phyloP scores from a whole-genome alignment of 2,329 filamentous ascomycete species.

The Clarireedia monteithiana region DNA sequence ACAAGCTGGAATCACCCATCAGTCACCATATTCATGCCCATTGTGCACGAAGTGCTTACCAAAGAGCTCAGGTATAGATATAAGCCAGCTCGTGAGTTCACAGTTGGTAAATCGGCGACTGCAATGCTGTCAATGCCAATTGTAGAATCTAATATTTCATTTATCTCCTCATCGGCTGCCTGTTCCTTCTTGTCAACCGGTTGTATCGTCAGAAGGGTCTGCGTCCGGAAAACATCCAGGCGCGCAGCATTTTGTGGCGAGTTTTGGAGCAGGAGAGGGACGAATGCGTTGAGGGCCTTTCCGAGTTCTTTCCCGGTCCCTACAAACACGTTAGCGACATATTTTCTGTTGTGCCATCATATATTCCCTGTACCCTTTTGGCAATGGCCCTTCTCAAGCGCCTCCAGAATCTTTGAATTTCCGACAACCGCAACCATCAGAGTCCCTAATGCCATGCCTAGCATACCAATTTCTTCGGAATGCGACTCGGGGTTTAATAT shows the following conservation, averaged over 20 bases:
- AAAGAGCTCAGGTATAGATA: slow-evolving; percentile 80
- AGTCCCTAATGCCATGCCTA: slow-evolving; percentile 56
- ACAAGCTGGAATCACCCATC: slow-evolving; percentile 52
- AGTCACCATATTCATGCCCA: slow-evolving; percentile 15
- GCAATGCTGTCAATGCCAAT: slow-evolving; percentile 35
- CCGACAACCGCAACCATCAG: slow-evolving; percentile 55
- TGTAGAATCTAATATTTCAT: slow-evolving; percentile 49
- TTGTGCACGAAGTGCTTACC: slow-evolving; percentile 39
- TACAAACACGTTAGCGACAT: neutral
- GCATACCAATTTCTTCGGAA: slow-evolving; percentile 49
- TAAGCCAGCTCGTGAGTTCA: slow-evolving; percentile 72
- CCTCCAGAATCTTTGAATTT: slow-evolving; percentile 45
- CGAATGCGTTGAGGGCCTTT: slow-evolving; percentile 44
- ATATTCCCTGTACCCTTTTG: slow-evolving; percentile 34
- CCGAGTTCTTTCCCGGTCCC: slow-evolving; percentile 39
- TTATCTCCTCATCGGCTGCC: slow-evolving; percentile 42
- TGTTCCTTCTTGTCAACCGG: slow-evolving; percentile 46
- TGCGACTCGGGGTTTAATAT: slow-evolving; percentile 34
- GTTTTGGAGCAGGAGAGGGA: slow-evolving; percentile 49
- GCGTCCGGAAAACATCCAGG: slow-evolving; percentile 51
- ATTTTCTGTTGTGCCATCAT: too few species aligned
- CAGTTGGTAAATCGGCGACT: slow-evolving; percentile 58
- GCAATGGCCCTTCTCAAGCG: slow-evolving; percentile 41
- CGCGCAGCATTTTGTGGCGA: slow-evolving; percentile 40
- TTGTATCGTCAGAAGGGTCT: slow-evolving; percentile 48